Conservation (phyloP, 805 yeast genomes). For the Lachancea cidri region DNA sequence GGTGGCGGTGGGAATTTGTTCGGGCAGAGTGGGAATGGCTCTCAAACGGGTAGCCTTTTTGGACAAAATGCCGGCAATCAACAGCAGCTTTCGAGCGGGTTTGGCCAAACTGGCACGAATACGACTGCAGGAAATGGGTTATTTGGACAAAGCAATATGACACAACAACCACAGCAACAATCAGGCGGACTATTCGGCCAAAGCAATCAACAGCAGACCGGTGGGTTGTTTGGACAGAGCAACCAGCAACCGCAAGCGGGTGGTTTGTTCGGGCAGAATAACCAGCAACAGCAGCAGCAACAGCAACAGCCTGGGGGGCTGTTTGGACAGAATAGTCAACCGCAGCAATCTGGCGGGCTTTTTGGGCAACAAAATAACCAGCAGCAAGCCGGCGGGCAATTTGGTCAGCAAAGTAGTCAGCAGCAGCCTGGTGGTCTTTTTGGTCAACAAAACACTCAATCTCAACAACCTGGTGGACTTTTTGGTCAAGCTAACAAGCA, state of each 20-base stretch:
- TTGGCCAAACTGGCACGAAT: conserved; percentile 24
- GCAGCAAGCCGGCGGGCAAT: conserved; percentile 31
- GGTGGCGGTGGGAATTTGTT: conserved; percentile 1
- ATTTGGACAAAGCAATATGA: conserved; percentile 9
- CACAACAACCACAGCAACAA: conserved; percentile 9
- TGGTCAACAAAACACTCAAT: conserved; percentile 7
- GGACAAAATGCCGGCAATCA: conserved; percentile 26
- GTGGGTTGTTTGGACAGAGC: conserved; percentile 38
- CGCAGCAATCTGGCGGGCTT: conserved; percentile 30
- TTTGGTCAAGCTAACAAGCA: conserved; percentile 11
- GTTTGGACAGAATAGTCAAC: conserved; percentile 1
- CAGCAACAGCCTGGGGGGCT: not conserved
- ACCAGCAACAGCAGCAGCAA: conserved; percentile 3
- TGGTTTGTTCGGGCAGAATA: conserved; percentile 31
- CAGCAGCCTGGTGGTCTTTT: conserved; percentile 6
- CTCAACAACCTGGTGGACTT: conserved; percentile 3
- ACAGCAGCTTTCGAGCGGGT: conserved; percentile 26
- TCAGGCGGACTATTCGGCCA: conserved; percentile 7
- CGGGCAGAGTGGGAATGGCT: conserved; percentile 9
- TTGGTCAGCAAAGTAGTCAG: conserved; percentile 11
- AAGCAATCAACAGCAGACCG: conserved; percentile 10
- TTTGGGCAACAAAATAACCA: conserved; percentile 15
- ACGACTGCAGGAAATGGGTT: conserved; percentile 1
- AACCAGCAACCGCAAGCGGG: conserved; percentile 11
- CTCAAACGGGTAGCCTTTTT: conserved; percentile 26